Base-by-base conservation (phyloP, 371 early-diverging fungal genomes). In the Nosema bombycis region DNA sequence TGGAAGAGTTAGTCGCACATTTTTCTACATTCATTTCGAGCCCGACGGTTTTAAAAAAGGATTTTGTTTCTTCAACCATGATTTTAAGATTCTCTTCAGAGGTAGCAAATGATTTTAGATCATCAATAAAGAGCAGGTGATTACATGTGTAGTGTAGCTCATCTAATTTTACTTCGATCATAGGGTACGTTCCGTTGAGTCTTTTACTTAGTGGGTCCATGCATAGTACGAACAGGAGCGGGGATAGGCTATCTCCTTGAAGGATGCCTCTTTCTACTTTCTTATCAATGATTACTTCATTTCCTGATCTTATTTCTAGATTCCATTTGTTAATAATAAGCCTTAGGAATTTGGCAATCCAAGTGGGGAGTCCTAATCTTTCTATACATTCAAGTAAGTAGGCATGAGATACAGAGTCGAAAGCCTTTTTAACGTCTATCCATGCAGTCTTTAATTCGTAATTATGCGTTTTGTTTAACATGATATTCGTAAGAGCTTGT, bases 371-470 rank as follows among this genome's bases (percentile, higher is more conserved):
- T 12, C 30, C 33, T 2, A 63, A 3, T 18, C 29, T 63, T 32
- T 63, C 64, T 63, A 63, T 10, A 14, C 29, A 24, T 10, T 33
- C 30, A 6, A 63, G 14, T 30, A 63, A n/a, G 14, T 24, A 63
- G 28, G 15, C 64, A n/a, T 63, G 64, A 32, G 12, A 12, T 28
- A 63, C 64, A 26, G 14, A 24, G 29, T 63, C 64, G 34, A 28
- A 63, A 63, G 64, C 64, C 30, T 63, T 63, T 30, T 63, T 29
- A 26, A 63, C 14, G 64, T 63, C 64, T 37, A 78, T n/a, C n/a
- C 24, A 58, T 23, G n/a, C n/a, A 4, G 58, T 58, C n/a, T 24
- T 58, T 23, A 58, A 24, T 4, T 4, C 3, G 24, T 58, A 12
- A 3, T 24, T 24, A 58, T 58, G 24, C n/a, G 4, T 23, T 24